Base-by-base conservation (phyloP, 108 stramenopile species). In the Bacterosira constricta region DNA sequence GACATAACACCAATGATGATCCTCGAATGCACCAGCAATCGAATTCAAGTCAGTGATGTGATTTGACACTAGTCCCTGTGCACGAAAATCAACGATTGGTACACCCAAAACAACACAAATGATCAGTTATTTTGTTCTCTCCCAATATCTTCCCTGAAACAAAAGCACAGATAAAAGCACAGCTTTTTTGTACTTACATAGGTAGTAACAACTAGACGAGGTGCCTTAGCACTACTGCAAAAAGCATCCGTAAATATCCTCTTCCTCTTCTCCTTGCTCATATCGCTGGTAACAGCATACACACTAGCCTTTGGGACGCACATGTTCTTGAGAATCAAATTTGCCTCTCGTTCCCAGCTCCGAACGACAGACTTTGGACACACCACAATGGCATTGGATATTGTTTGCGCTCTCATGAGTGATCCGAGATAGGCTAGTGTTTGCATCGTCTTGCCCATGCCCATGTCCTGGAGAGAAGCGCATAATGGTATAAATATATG, bases 1-100 rank as follows among this genome's bases (percentile, higher is more conserved):
- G 13, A 98, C 88, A 58, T 97, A 97, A 67, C 90, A 92, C 97
- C 97, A 99, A 12, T 64, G 62, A 34, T 20, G 21, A 1, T 52
- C 69, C 1, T 29, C 37, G 27, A 55, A 54, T 7, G 26, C 20
- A 7, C 20, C 23, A 0, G 66, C 60, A 31, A 79, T 56, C 1
- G 51, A 35, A 27, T 31, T 71, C 49, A 82, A 39, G 26, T 79
- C 77, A 3, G 56, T 47, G 30, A 80, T 76, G 56, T 71, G 75
- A 38, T 67, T 75, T 6, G 69, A 55, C 5, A 88, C 83, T 46
- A 93, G 62, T 9, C 94, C 91, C 53, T 54, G 26, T n/a, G n/a
- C n/a, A n/a, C n/a, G n/a, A n/a, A n/a, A n/a, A n/a, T n/a, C n/a
- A n/a, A n/a, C n/a, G n/a, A n/a, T n/a, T n/a, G n/a, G n/a, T n/a